Conservation (phyloP, 495 filamentous ascomycete species). For the Podospora appendiculata region DNA sequence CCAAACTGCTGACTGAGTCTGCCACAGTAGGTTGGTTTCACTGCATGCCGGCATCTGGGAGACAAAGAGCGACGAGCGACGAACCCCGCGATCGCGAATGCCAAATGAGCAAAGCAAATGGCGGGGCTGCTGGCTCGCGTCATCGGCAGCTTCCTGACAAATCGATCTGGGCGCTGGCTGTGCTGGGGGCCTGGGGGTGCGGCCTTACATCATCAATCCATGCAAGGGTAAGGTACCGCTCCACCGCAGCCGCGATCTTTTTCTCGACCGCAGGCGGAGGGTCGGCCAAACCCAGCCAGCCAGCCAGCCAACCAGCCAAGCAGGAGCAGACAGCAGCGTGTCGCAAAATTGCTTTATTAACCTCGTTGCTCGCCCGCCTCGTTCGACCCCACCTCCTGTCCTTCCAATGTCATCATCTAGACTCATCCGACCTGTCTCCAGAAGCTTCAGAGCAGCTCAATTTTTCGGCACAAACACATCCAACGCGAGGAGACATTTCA, state of each 20-base stretch:
- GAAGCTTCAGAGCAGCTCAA: conserved; percentile 5
- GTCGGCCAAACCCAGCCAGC: conserved; percentile 25
- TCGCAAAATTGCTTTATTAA: conserved; percentile 14
- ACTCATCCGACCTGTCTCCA: conserved; percentile 13
- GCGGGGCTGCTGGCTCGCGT: no score
- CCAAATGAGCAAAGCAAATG: no score
- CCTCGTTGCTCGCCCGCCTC: conserved; percentile 13
- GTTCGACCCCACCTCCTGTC: background rate
- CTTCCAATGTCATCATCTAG: conserved; percentile 19
- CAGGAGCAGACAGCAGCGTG: no score
- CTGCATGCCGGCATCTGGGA: no score
- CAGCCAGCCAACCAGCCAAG: conserved; percentile 16
- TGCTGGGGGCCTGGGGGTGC: no score
- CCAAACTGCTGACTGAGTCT: no score
- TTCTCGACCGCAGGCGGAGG: conserved; percentile 8
- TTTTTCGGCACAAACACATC: background rate
- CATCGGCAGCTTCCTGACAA: no score
- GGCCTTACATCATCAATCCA: conserved; percentile 12
- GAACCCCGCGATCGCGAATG: no score
- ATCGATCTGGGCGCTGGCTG: no score
- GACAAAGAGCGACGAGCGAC: no score
- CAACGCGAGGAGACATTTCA: conserved; percentile 27
- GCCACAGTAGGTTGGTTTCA: no score
- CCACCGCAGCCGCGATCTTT: conserved; percentile 22
- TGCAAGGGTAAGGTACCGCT: conserved; percentile 20